phyloP scores from a whole-genome alignment of 257 asterid genomes.

The Nicotiana tabacum region DNA sequence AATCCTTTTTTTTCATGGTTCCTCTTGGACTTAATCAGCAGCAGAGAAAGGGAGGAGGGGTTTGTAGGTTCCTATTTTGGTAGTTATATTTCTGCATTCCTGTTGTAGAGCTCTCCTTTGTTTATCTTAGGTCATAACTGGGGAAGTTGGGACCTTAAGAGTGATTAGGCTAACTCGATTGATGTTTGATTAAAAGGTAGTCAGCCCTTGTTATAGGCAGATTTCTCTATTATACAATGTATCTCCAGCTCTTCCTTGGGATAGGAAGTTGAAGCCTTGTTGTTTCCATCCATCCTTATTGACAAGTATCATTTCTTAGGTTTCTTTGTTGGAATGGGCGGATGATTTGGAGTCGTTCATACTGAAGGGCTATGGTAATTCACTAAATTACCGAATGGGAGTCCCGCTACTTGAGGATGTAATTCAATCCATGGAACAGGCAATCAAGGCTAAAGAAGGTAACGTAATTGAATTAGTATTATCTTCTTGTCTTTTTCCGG shows the following conservation, averaged over 20 bases:
- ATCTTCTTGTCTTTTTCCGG: neutral
- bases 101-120: neutral
- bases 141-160: neutral
- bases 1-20: constrained; percentile 4
- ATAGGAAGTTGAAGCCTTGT: neutral
- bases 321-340: constrained; percentile 81
- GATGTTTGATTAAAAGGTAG: neutral
- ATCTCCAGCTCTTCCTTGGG: neutral
- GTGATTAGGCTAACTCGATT: neutral
- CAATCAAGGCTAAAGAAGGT: constrained; percentile 83
- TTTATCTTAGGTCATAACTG: neutral
- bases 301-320: constrained; percentile 35
- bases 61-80: neutral
- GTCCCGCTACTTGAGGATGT: constrained; percentile 91
- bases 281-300: neutral
- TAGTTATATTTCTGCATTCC: neutral
- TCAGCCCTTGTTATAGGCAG: neutral
- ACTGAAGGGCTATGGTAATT: constrained; percentile 87
- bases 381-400: constrained; percentile 89
- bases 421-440: constrained; percentile 89
- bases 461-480: constrained; percentile 1
- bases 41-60: neutral
- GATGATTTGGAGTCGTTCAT: constrained; percentile 89
- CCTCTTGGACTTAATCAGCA: neutral
- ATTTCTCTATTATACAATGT: neutral